A percentile compares a stretch with the other conserved stretches of the same genome.
Conservation (phyloP, 2,329 filamentous ascomycete genomes). For the Lasiodiplodia sp. region DNA sequence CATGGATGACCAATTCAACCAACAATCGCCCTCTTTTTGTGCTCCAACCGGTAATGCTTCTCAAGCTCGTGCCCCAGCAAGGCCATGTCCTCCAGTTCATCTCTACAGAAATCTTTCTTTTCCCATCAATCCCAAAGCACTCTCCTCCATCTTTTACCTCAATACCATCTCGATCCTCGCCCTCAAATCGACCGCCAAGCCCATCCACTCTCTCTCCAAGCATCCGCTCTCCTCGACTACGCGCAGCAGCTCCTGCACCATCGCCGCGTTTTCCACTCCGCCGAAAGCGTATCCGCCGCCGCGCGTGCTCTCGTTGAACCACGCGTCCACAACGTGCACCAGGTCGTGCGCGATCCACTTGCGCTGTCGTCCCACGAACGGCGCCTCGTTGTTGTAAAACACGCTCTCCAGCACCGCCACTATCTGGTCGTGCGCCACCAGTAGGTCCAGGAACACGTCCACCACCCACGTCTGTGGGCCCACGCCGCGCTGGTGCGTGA, state of each 20-base stretch:
- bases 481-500: conserved; percentile 57
- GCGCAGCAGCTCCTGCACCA: conserved; percentile 46
- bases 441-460: conserved; percentile 70
- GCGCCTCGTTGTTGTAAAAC: conserved; percentile 71
- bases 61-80: neutral
- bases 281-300: conserved; percentile 65
- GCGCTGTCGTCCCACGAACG: conserved; percentile 66
- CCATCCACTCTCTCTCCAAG: conserved; percentile 45
- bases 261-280: conserved; percentile 63
- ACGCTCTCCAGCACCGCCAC: conserved; percentile 69
- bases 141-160: neutral
- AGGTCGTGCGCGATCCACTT: conserved; percentile 67
- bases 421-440: conserved; percentile 67
- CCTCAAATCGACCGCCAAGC: conserved; percentile 34
- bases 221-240: conserved; percentile 55
- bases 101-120: neutral
- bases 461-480: conserved; percentile 65
- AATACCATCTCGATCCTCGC: conserved; percentile 28
- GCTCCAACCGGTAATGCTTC: neutral
- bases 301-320: conserved; percentile 65
- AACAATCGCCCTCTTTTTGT: neutral
- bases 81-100: neutral
- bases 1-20: neutral
- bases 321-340: conserved; percentile 66
- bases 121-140: neutral